A percentile compares a stretch with the other conserved stretches of the same genome.
These are phyloP conservation scores for Zasmidium cellare DNA, from an alignment of 2,329 filamentous ascomycete species.

Conservation along the genomic window DNA sequence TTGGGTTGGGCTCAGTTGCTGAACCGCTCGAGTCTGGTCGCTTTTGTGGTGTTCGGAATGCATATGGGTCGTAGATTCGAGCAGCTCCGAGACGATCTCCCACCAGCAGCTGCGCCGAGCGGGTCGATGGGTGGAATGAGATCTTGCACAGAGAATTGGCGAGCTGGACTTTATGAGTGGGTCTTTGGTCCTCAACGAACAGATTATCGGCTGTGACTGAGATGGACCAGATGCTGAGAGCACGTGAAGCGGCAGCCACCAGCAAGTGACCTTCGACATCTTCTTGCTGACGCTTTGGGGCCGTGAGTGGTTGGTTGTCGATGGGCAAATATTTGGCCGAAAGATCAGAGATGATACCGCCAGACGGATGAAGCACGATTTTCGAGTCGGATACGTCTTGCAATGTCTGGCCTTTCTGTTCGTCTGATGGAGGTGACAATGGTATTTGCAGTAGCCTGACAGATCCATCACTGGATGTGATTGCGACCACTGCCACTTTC, in stretches of 20 bases:
- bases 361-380: constrained; percentile 10
- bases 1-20: constrained; percentile 3
- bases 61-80: constrained; percentile 58
- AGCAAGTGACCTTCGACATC: constrained; percentile 18
- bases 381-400: constrained; percentile 7
- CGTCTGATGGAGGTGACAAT: constrained; percentile 47
- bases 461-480: constrained; percentile 58
- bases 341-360: constrained; percentile 9
- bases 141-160: constrained; percentile 9
- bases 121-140: constrained; percentile 28
- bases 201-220: constrained; percentile 24
- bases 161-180: background rate
- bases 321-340: constrained; percentile 20
- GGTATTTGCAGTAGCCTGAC: constrained; percentile 57
- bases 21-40: constrained; percentile 30
- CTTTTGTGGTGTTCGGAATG: constrained; percentile 20
- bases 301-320: constrained; percentile 11
- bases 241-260: constrained; percentile 18
- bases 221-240: constrained; percentile 26
- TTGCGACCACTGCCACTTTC: constrained; percentile 49
- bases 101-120: constrained; percentile 48
- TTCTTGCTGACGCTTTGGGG: constrained; percentile 4
- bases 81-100: constrained; percentile 56
- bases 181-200: constrained; percentile 9
- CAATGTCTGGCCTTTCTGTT: constrained; percentile 23